Evolutionary conservation across 2,329 filamentous ascomycete genomes (phyloP).

Genomic region (Colletotrichum eleusines): DNA sequence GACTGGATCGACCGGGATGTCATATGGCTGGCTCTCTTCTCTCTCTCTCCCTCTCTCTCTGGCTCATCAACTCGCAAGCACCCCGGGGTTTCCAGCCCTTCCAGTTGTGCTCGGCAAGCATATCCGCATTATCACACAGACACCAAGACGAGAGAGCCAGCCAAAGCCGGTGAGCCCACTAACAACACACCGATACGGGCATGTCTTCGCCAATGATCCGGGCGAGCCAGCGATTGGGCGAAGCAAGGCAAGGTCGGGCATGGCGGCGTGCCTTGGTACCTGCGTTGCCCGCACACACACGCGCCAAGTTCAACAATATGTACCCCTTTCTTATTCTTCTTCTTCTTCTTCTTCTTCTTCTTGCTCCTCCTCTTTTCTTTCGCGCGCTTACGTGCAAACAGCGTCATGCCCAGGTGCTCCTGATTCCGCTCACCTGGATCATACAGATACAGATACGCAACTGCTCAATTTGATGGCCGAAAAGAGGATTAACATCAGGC

Average conservation of each 20-base stretch:
- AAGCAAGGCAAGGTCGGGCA: conserved; percentile 11
- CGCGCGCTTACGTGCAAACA: conserved; percentile 24
- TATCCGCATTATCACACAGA: conserved; percentile 13
- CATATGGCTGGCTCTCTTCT: not conserved
- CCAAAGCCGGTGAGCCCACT: not conserved
- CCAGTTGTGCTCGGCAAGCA: conserved; percentile 27
- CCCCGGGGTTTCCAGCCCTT: conserved; percentile 5
- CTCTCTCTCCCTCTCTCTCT: not conserved
- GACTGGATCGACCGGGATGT: conserved; percentile 27
- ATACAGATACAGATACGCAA: conserved; percentile 8
- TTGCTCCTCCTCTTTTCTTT: too few relatives aligned
- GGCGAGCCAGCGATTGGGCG: conserved; percentile 16
- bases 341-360: too few relatives aligned
- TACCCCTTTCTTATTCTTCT: conserved; percentile 31
- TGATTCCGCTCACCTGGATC: conserved; percentile 18
- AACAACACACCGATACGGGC: conserved; percentile 19
- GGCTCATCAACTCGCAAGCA: conserved; percentile 20
- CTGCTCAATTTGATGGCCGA: not conserved
- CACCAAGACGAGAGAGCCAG: not conserved
- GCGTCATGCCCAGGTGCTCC: not conserved
- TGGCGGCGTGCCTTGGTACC: conserved; percentile 29
- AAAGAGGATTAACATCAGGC: conserved; percentile 15
- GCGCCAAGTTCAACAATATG: conserved; percentile 21
- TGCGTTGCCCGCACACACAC: conserved; percentile 30
- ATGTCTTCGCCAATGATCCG: conserved; percentile 1